Evolutionary conservation across 192 early-diverging fungal species (phyloP).

Genomic region (Coemansia brasiliensis): DNA sequence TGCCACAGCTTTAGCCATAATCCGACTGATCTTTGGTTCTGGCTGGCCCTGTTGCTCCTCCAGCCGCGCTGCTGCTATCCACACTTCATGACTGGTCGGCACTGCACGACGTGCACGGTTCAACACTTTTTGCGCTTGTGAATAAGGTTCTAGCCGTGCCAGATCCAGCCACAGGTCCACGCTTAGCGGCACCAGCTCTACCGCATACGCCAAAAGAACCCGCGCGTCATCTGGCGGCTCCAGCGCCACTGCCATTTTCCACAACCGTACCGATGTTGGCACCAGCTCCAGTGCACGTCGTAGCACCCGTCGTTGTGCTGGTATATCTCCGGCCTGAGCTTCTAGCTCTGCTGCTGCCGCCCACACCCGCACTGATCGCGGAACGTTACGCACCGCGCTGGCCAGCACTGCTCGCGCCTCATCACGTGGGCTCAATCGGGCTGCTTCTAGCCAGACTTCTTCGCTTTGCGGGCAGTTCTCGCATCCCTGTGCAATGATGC

Average conservation of each 20-base stretch:
- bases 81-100: conserved; percentile 91
- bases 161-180: conserved; percentile 96
- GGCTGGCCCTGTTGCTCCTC: conserved; percentile 72
- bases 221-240: conserved; percentile 92
- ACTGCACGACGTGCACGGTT: conserved; percentile 84
- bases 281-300: conserved; percentile 91
- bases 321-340: conserved; percentile 51
- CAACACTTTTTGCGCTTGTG: conserved; percentile 84
- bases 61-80: conserved; percentile 90
- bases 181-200: conserved; percentile 87
- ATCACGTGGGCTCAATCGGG: conserved; percentile 79
- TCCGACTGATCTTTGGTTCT: conserved; percentile 57
- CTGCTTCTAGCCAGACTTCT: conserved; percentile 97
- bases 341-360: conserved; percentile 84
- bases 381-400: conserved; percentile 83
- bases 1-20: conserved; percentile 73
- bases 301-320: conserved; percentile 77
- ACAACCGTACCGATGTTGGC: conserved; percentile 86
- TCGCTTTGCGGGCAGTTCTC: conserved; percentile 91
- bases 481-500: conserved; percentile 88
- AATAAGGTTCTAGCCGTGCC: conserved; percentile 86
- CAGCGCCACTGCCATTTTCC: conserved; percentile 88
- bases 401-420: conserved; percentile 91
- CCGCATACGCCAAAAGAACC: conserved; percentile 87
- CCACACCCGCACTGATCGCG: conserved; percentile 94